Percentiles rank a stretch among this genome's conserved stretches.
phyloP scores from a whole-genome alignment of 2,329 filamentous ascomycete genomes.

The Penicillium sp. region DNA sequence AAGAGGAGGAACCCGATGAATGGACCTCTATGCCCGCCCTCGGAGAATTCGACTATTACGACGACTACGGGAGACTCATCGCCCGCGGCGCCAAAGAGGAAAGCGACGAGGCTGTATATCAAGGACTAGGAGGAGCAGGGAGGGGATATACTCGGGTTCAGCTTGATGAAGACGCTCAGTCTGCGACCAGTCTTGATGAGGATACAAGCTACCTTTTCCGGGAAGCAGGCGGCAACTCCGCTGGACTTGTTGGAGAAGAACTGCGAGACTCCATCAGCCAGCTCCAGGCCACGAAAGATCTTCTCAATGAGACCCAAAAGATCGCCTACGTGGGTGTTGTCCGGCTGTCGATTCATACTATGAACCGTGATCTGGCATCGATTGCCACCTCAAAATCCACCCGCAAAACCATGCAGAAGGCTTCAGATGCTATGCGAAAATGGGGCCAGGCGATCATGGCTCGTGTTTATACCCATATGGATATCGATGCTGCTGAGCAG shows the following conservation, averaged over 20 bases:
- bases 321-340: slow-evolving; percentile 95
- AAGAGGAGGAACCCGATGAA: slow-evolving; percentile 62
- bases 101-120: slow-evolving; percentile 72
- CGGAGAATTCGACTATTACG: slow-evolving; percentile 91
- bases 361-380: slow-evolving; percentile 69
- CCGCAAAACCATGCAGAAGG: slow-evolving; percentile 71
- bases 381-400: slow-evolving; percentile 62
- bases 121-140: slow-evolving; percentile 80
- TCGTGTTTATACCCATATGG: slow-evolving; percentile 91
- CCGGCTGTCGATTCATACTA: slow-evolving; percentile 74
- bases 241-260: slow-evolving; percentile 71
- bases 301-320: slow-evolving; percentile 91
- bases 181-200: slow-evolving; percentile 93
- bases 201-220: slow-evolving; percentile 96
- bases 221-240: slow-evolving; percentile 65
- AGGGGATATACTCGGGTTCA: slow-evolving; percentile 96
- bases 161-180: slow-evolving; percentile 91
- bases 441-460: slow-evolving; percentile 99
- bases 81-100: slow-evolving; percentile 74
- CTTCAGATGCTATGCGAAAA: slow-evolving; percentile 82
- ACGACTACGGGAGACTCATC: slow-evolving; percentile 86
- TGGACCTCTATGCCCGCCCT: slow-evolving; percentile 97
- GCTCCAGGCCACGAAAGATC: slow-evolving; percentile 92
- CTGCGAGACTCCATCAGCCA: slow-evolving; percentile 83
- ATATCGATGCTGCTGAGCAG: slow-evolving; percentile 84